A percentile compares a stretch with the other conserved stretches of the same genome.
phyloP scores from a whole-genome alignment of 2,329 filamentous ascomycete genomes.

The Didymella arachidicola region DNA sequence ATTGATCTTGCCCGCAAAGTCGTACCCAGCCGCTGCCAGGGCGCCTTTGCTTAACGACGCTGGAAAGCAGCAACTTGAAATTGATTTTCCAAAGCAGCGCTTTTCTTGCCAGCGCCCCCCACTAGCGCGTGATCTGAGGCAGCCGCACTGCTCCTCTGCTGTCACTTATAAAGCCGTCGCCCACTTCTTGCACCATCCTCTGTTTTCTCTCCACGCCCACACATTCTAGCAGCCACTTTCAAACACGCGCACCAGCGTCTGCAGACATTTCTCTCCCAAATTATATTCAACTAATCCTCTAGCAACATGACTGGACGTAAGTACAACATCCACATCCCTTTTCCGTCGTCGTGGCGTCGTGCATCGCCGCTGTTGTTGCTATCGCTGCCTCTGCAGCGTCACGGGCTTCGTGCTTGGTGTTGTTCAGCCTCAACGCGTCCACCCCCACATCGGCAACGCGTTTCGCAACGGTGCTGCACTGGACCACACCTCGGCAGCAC shows the following conservation, averaged over 20 bases:
- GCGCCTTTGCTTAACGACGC: slow-evolving; percentile 2
- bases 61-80: slow-evolving; percentile 4
- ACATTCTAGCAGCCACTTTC: not conserved
- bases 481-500: slow-evolving; percentile 25
- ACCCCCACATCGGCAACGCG: slow-evolving; percentile 27
- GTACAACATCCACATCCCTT: slow-evolving; percentile 32
- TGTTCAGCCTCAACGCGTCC: slow-evolving; percentile 33
- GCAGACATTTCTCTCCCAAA: slow-evolving; percentile 13
- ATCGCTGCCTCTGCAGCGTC: slow-evolving; percentile 20
- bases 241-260: slow-evolving; percentile 8
- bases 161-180: slow-evolving; percentile 34
- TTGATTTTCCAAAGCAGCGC: slow-evolving; percentile 2
- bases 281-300: slow-evolving; percentile 30
- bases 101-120: slow-evolving; percentile 1
- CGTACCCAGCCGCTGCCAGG: slow-evolving; percentile 7
- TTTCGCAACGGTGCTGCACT: slow-evolving; percentile 24
- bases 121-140: slow-evolving; percentile 36
- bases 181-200: slow-evolving; percentile 22
- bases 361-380: slow-evolving; percentile 24
- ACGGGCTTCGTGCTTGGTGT: slow-evolving; percentile 33
- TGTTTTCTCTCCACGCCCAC: slow-evolving; percentile 22
- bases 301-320: slow-evolving; percentile 56
- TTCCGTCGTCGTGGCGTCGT: slow-evolving; percentile 24
- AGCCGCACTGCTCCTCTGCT: slow-evolving; percentile 28
- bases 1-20: slow-evolving; percentile 6